Evolutionary conservation across 768 basidiomycete species (phyloP).

Genomic region (Suillus cothurnatus): DNA sequence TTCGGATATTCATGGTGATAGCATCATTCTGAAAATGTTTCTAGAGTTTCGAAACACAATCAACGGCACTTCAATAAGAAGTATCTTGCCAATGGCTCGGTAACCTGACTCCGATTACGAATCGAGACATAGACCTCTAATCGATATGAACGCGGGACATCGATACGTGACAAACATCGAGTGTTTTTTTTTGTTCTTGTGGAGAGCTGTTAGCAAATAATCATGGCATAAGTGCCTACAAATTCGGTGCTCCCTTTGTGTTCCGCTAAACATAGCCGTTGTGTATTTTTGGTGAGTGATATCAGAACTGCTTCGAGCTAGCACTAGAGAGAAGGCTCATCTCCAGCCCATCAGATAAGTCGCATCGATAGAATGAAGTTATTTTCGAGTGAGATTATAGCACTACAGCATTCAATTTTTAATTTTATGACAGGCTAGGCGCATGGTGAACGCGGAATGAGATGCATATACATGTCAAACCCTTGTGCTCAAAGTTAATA

Average conservation of each 20-base stretch:
- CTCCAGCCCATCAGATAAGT: not conserved
- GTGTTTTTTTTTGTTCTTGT: not conserved
- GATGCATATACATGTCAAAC: not conserved
- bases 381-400: not conserved
- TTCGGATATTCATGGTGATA: not conserved
- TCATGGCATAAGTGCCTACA: not conserved
- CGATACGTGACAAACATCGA: conserved; percentile 15
- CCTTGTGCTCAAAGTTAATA: not conserved
- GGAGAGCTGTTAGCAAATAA: not conserved
- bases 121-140: not conserved
- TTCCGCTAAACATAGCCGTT: not conserved
- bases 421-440: not conserved
- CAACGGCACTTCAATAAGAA: not conserved
- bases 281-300: not conserved
- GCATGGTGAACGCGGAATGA: not conserved
- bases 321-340: not conserved
- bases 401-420: not conserved
- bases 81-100: not conserved
- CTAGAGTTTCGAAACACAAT: not conserved
- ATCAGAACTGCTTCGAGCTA: not conserved
- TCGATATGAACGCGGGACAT: conserved; percentile 34
- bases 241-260: not conserved
- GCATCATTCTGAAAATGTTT: not conserved
- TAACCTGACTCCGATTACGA: not conserved
- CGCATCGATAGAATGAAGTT: not conserved